These are phyloP conservation scores for Fusarium sp. DNA, from an alignment of 2,329 filamentous ascomycete genomes.

Conservation along the genomic window DNA sequence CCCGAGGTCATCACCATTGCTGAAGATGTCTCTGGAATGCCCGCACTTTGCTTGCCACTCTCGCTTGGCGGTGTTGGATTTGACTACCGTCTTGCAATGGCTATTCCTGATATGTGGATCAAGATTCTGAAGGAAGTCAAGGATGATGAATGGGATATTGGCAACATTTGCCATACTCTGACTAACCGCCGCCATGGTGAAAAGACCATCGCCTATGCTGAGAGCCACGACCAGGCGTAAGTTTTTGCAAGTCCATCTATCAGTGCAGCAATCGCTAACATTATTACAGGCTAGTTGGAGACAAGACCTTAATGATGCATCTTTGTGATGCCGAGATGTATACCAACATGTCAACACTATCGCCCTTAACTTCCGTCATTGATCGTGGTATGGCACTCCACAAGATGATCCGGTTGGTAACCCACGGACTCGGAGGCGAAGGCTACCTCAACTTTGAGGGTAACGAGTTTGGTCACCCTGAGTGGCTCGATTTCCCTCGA, in stretches of 20 bases:
- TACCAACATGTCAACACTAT: slow-evolving; percentile 92
- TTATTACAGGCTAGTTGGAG: slow-evolving; percentile 80
- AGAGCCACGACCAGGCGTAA: slow-evolving; percentile 97
- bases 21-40: slow-evolving; percentile 98
- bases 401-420: slow-evolving; percentile 97
- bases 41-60: slow-evolving; percentile 88
- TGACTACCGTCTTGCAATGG: slow-evolving; percentile 97
- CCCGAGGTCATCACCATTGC: slow-evolving; percentile 90
- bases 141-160: slow-evolving; percentile 93
- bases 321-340: slow-evolving; percentile 97
- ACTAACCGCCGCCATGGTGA: slow-evolving; percentile 95
- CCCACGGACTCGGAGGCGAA: slow-evolving; percentile 90
- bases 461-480: slow-evolving; percentile 98
- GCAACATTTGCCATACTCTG: slow-evolving; percentile 83
- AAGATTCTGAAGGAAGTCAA: slow-evolving; percentile 95
- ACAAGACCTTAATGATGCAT: slow-evolving; percentile 98
- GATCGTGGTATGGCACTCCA: slow-evolving; percentile 91
- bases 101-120: slow-evolving; percentile 98
- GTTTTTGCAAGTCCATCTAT: slow-evolving; percentile 51
- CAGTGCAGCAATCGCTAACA: slow-evolving; percentile 39
- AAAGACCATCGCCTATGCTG: slow-evolving; percentile 97
- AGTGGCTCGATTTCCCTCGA: slow-evolving; percentile 98
- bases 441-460: slow-evolving; percentile 99
- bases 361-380: slow-evolving; percentile 87
- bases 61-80: slow-evolving; percentile 93